Conservation (phyloP, 225 moss, liverwort and hornwort species). For the Physcomitrellopsis africana region DNA sequence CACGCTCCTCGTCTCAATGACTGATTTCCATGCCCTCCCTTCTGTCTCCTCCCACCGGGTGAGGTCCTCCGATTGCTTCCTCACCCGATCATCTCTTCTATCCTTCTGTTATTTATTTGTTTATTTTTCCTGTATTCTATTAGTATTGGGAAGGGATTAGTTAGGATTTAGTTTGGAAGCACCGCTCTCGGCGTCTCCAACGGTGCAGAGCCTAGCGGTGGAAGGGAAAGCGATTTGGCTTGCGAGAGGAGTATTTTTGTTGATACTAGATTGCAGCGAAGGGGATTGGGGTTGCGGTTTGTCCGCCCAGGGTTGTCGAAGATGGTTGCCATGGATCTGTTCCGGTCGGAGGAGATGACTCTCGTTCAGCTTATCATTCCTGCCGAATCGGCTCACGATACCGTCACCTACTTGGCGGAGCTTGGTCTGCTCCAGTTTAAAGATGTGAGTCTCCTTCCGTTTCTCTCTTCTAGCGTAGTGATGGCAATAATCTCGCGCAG, state of each 20-base stretch:
- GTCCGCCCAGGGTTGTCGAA: constrained; percentile 21
- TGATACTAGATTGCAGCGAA: not conserved
- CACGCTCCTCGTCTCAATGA: not conserved
- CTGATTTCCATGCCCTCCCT: not conserved
- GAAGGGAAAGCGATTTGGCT: not conserved
- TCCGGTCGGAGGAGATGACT: constrained; percentile 96
- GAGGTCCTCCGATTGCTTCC: constrained; percentile 10
- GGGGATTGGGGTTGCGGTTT: constrained; percentile 16
- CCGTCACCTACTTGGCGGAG: constrained; percentile 89
- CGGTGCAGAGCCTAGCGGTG: not conserved
- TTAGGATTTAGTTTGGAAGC: not conserved
- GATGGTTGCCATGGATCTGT: constrained; percentile 93
- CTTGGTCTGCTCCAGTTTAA: constrained; percentile 95
- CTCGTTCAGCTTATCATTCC: constrained; percentile 96
- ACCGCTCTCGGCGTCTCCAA: constrained; percentile 13
- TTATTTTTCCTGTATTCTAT: not conserved
- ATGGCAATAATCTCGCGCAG: not conserved
- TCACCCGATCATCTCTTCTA: not conserved
- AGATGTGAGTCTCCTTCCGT: constrained; percentile 59
- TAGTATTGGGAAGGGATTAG: too few relatives aligned
- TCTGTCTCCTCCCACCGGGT: not conserved
- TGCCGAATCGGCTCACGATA: constrained; percentile 94
- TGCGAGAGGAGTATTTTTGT: not conserved
- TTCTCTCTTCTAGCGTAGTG: not conserved
- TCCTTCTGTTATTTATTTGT: too few relatives aligned